These are phyloP conservation scores for Yamadazyma songkhlaensis DNA, from an alignment of 1,139 yeast genomes.

Conservation along the genomic window DNA sequence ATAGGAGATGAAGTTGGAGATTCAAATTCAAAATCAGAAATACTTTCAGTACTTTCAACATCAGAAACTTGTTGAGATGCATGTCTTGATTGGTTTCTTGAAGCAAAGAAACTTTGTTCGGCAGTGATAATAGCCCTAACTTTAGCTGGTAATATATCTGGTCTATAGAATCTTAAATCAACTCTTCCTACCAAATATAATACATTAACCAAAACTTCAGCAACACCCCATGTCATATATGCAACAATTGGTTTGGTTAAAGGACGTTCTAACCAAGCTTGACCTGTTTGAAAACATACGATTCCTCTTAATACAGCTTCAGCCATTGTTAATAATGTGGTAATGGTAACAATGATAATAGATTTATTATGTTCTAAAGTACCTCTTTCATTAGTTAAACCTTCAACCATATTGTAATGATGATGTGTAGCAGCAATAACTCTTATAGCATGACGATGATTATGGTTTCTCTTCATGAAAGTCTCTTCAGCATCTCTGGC, in stretches of 20 bases:
- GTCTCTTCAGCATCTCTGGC: conserved; percentile 39
- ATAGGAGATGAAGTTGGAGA: conserved; percentile 6
- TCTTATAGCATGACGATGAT: conserved; percentile 42
- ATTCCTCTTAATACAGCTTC: conserved; percentile 32
- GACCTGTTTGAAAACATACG: conserved; percentile 29
- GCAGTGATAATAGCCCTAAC: conserved; percentile 42
- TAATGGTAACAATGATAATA: conserved; percentile 27
- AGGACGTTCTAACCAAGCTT: conserved; percentile 9
- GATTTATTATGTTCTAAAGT: conserved; percentile 35
- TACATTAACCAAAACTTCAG: conserved; percentile 33
- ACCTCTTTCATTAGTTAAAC: conserved; percentile 40
- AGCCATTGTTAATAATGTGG: conserved; percentile 32
- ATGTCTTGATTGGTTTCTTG: conserved; percentile 7
- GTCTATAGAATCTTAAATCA: conserved; percentile 46
- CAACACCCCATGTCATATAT: conserved; percentile 40
- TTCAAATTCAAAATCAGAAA: conserved; percentile 9
- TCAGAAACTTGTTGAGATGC: conserved; percentile 10
- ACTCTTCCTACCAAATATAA: conserved; percentile 43
- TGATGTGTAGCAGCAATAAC: conserved; percentile 47
- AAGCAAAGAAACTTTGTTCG: conserved; percentile 31
- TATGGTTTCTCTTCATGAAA: conserved; percentile 42
- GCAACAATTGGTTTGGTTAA: conserved; percentile 26
- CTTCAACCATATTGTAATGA: conserved; percentile 41
- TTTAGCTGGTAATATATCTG: conserved; percentile 37
- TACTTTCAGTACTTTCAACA: conserved; percentile 8